Base-by-base conservation (phyloP, 257 asterid species). In the Penstemon barbatus region DNA sequence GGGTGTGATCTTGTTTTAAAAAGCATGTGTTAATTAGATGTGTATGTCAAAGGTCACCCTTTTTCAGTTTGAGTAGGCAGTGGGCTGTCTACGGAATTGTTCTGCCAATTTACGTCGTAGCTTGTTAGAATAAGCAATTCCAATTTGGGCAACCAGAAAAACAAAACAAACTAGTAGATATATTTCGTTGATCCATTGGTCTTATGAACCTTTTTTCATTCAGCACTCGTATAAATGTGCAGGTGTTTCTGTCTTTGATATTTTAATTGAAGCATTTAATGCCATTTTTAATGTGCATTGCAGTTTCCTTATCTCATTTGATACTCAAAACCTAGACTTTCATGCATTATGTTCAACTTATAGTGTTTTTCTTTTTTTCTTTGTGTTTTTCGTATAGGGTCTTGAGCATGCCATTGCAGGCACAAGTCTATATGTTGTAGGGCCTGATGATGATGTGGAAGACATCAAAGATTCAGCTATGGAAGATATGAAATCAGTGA, bases 401-500 rank as follows among this genome's bases (percentile, higher is more conserved):
- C 96, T 91, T 78, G 99, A 94, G 83, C 99, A 94, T 83, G 90
- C 97, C 58, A 88, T 94, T 85, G 99, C 96, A 40, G 99, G 99
- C 62, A 84, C 99, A 53, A 85, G 92, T 78, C 86, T 94, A 44
- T 84, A 94, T 74, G 89, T 94, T 70, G 97, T 91, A 68, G 95
- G 95, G 57, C 91, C 96, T 58, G 80, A 78, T 76, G 97, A 91
- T 73, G 95, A 89, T 72, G 18, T 94, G 70, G 97, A 91, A 67
- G 89, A 77, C 55, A 79, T 89, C 64, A 89, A 82, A 69, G 98
- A 89, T 74, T 42, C 89, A 76, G 91, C 96, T 50, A 94, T 94
- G 99, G 98, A 86, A 62, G 97, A 94, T 82, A 89, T 94, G 91
- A 87, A 78, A 77, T 87, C 93, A 8, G 96, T 94, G 74, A 94